These are phyloP conservation scores for Sphaerostilbella broomeana DNA, from an alignment of 2,329 filamentous ascomycete genomes.

Conservation along the genomic window DNA sequence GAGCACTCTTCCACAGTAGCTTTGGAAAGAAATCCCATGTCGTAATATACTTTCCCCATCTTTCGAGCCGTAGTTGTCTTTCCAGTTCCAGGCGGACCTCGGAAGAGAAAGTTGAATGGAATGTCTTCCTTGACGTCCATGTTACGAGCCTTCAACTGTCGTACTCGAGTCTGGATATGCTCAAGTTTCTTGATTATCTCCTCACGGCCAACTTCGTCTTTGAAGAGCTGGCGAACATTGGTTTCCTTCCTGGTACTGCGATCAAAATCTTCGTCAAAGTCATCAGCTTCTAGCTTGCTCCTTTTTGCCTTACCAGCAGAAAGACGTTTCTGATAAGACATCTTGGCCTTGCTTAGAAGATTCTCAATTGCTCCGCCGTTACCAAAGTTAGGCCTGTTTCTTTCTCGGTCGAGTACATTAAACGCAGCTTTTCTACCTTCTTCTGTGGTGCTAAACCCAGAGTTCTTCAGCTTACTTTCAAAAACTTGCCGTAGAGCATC, in stretches of 20 bases:
- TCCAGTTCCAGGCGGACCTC: slow-evolving; percentile 60
- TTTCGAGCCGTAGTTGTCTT: slow-evolving; percentile 68
- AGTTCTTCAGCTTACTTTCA: slow-evolving; percentile 52
- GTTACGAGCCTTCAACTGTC: slow-evolving; percentile 18
- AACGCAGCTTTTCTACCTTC: slow-evolving; percentile 48
- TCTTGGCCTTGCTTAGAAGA: slow-evolving; percentile 52
- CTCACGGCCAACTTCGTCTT: slow-evolving; percentile 53
- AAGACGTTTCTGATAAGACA: slow-evolving; percentile 25
- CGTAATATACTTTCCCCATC: slow-evolving; percentile 69
- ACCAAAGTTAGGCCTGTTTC: slow-evolving; percentile 63
- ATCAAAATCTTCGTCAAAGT: slow-evolving; percentile 61
- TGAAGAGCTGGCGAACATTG: slow-evolving; percentile 49
- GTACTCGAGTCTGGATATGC: slow-evolving; percentile 44
- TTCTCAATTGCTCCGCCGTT: slow-evolving; percentile 71
- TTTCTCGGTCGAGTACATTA: slow-evolving; percentile 53
- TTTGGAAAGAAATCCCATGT: slow-evolving; percentile 60
- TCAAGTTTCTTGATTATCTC: slow-evolving; percentile 46
- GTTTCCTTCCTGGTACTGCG: slow-evolving; percentile 34
- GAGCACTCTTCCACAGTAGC: slow-evolving; percentile 60
- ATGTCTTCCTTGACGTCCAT: slow-evolving; percentile 35
- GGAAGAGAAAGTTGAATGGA: slow-evolving; percentile 64
- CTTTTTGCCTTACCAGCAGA: slow-evolving; percentile 26
- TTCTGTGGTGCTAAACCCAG: slow-evolving; percentile 46
- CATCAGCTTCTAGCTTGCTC: slow-evolving; percentile 67
- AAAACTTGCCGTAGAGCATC: slow-evolving; percentile 53